phyloP scores from a whole-genome alignment of 805 yeast species.

The Zygotorulaspora sp. region DNA sequence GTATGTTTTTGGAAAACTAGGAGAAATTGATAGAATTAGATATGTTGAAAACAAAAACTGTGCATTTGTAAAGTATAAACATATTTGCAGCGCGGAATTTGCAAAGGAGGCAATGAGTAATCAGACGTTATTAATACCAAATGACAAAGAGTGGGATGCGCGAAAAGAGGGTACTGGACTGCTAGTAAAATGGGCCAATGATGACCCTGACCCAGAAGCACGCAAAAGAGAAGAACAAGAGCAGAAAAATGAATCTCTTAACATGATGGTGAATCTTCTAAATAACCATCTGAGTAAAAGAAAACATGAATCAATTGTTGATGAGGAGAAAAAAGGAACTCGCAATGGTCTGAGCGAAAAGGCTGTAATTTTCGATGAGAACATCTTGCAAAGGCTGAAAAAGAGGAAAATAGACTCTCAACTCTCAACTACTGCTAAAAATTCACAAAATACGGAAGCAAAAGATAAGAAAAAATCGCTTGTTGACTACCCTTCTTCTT shows the following conservation, averaged over 20 bases:
- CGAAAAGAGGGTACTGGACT: slow-evolving; percentile 40
- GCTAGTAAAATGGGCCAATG: slow-evolving; percentile 78
- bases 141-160: slow-evolving; percentile 50
- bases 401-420: slow-evolving; percentile 6
- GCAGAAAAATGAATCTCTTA: slow-evolving; percentile 23
- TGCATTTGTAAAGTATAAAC: slow-evolving; percentile 70
- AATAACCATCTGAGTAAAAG: slow-evolving; percentile 7
- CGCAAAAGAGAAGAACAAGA: slow-evolving; percentile 29
- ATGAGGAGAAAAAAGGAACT: not conserved
- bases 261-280: slow-evolving; percentile 27
- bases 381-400: slow-evolving; percentile 9
- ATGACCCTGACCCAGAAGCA: slow-evolving; percentile 69
- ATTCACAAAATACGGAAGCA: not conserved
- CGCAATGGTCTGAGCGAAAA: not conserved
- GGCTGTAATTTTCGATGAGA: slow-evolving; percentile 5
- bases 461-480: slow-evolving; percentile 1
- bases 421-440: not conserved
- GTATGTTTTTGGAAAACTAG: slow-evolving; percentile 60
- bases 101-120: slow-evolving; percentile 93
- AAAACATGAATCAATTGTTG: not conserved
- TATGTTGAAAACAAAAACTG: slow-evolving; percentile 59
- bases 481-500: slow-evolving; percentile 14
- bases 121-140: slow-evolving; percentile 53
- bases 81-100: slow-evolving; percentile 80
- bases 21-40: slow-evolving; percentile 63